These are phyloP conservation scores for Metschnikowia orientalis DNA, from an alignment of 805 yeast genomes.

Conservation along the genomic window DNA sequence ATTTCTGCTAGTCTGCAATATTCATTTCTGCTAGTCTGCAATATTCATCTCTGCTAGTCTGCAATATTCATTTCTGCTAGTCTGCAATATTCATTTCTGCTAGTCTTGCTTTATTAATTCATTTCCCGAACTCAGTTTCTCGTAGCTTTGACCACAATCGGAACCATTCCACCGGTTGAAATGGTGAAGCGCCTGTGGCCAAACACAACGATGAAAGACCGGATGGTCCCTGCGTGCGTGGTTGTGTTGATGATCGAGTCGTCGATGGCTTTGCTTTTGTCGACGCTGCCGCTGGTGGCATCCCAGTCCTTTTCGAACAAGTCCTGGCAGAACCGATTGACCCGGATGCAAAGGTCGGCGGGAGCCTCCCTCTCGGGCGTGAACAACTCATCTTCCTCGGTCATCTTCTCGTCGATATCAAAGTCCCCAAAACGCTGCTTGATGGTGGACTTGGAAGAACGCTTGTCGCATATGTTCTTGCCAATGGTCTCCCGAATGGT, in stretches of 20 bases:
- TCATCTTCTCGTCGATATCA: conserved; percentile 39
- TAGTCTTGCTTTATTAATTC: background rate
- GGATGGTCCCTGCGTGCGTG: conserved; percentile 60
- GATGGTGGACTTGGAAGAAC: conserved; percentile 41
- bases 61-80: no score
- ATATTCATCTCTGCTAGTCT: no score
- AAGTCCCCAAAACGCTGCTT: conserved; percentile 38
- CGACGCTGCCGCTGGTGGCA: conserved; percentile 11
- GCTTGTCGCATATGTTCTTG: conserved; percentile 54
- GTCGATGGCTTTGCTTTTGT: conserved; percentile 20
- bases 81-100: background rate
- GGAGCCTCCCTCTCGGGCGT: conserved; percentile 45
- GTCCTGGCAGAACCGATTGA: conserved; percentile 40
- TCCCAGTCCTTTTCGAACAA: conserved; percentile 26
- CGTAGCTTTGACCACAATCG: conserved; percentile 49
- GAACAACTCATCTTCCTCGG: conserved; percentile 48
- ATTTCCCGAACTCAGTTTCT: conserved; percentile 11
- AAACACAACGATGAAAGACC: conserved; percentile 46
- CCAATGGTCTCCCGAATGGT: conserved; percentile 60
- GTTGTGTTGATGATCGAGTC: conserved; percentile 42
- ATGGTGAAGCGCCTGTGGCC: conserved; percentile 55
- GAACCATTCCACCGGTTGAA: conserved; percentile 64
- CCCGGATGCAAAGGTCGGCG: conserved; percentile 47
- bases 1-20: no score
- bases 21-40: no score